phyloP scores from a whole-genome alignment of 2,329 filamentous ascomycete genomes.

The Colletotrichum sp. region DNA sequence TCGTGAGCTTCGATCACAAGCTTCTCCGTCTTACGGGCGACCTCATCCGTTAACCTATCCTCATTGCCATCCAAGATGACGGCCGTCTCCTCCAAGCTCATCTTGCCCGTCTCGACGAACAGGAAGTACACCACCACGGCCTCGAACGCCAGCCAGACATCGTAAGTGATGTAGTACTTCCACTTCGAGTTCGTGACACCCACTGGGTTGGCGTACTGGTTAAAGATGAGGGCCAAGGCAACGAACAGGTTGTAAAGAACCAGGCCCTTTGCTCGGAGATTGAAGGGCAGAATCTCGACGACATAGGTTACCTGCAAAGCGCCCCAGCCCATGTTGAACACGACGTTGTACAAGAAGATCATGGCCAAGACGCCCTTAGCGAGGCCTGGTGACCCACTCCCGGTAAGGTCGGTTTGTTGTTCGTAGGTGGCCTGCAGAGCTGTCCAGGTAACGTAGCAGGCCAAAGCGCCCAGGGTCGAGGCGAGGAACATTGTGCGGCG shows the following conservation, averaged over 20 bases:
- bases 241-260: constrained; percentile 30
- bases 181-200: constrained; percentile 27
- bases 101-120: constrained; percentile 21
- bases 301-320: constrained; percentile 47
- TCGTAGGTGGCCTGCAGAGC: constrained; percentile 20
- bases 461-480: constrained; percentile 35
- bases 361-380: constrained; percentile 32
- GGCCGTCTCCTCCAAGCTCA: constrained; percentile 20
- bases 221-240: constrained; percentile 19
- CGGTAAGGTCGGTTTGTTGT: constrained; percentile 23
- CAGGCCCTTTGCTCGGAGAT: constrained; percentile 34
- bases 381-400: background rate
- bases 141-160: constrained; percentile 14
- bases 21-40: constrained; percentile 10
- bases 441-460: constrained; percentile 22
- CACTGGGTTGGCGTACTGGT: constrained; percentile 14
- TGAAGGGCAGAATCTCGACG: constrained; percentile 48
- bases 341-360: constrained; percentile 36
- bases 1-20: background rate
- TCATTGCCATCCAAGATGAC: constrained; percentile 14
- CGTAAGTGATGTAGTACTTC: constrained; percentile 43
- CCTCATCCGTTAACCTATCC: constrained; percentile 21
- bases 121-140: constrained; percentile 17
- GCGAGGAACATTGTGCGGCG: constrained; percentile 25
- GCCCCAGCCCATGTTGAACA: constrained; percentile 41